These are phyloP conservation scores for Penicillium sp. DNA, from an alignment of 2,329 filamentous ascomycete genomes.

Conservation along the genomic window DNA sequence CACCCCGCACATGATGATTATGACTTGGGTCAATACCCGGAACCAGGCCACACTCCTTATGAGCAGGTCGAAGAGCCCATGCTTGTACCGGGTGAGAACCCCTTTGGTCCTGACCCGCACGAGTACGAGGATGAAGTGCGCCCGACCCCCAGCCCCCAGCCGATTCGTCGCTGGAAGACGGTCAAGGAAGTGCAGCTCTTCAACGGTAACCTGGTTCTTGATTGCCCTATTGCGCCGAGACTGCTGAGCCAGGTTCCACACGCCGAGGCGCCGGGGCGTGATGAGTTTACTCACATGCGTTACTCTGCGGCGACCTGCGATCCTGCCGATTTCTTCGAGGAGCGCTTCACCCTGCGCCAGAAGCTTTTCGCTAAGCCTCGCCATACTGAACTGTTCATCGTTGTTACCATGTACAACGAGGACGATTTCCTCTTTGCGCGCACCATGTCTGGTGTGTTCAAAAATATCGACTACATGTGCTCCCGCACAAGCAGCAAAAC, in stretches of 20 bases:
- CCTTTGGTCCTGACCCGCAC: conserved; percentile 66
- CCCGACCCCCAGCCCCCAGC: conserved; percentile 56
- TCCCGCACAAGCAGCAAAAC: conserved; percentile 90
- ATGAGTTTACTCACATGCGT: conserved; percentile 76
- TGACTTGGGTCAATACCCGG: conserved; percentile 57
- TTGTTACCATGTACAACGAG: conserved; percentile 98
- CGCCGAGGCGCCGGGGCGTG: conserved; percentile 75
- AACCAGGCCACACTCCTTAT: conserved; percentile 59
- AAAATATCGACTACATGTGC: conserved; percentile 99
- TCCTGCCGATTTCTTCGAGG: conserved; percentile 80
- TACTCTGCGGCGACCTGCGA: conserved; percentile 96
- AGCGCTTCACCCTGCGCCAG: conserved; percentile 89
- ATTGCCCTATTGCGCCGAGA: conserved; percentile 90
- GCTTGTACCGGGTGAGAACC: conserved; percentile 63
- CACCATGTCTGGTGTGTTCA: conserved; percentile 95
- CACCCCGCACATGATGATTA: conserved; percentile 57
- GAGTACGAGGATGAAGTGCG: conserved; percentile 47
- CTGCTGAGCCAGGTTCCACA: conserved; percentile 86
- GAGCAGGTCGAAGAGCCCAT: conserved; percentile 73
- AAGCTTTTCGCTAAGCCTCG: conserved; percentile 88
- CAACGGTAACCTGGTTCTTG: conserved; percentile 92
- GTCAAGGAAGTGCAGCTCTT: conserved; percentile 98
- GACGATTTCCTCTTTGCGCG: conserved; percentile 94
- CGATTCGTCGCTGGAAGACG: conserved; percentile 91
- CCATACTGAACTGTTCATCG: conserved; percentile 94